A percentile compares a stretch with the other conserved stretches of the same genome.
Evolutionary conservation across 768 basidiomycete genomes (phyloP).

Genomic region (Psilocybe subaeruginosa): DNA sequence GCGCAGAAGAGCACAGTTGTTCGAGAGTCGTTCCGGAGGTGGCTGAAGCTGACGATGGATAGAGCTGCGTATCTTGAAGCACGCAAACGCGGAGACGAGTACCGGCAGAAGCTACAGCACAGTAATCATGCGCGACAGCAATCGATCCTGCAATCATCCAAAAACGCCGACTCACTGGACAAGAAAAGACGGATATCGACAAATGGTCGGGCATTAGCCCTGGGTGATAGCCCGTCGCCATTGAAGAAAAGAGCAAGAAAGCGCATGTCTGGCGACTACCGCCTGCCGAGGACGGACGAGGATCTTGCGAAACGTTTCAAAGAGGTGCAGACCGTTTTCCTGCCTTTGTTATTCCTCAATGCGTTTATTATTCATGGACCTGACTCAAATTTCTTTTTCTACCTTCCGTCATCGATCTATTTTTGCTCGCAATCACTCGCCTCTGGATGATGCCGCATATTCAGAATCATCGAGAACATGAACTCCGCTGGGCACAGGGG

Average conservation of each 20-base stretch:
- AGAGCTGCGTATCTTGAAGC: constrained; percentile 65
- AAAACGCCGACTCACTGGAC: constrained; percentile 18
- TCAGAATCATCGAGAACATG: constrained; percentile 75
- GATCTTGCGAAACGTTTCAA: constrained; percentile 66
- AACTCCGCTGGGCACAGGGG: constrained; percentile 73
- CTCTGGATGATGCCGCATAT: constrained; percentile 3
- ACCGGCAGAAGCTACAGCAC: constrained; percentile 52
- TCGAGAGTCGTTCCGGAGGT: constrained; percentile 43
- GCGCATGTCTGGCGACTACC: constrained; percentile 47
- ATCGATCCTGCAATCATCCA: constrained; percentile 11
- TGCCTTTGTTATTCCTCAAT: constrained; percentile 17
- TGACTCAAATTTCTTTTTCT: constrained; percentile 15
- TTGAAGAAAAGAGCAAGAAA: constrained; percentile 43
- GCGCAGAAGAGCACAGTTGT: constrained; percentile 41
- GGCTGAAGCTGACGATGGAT: constrained; percentile 49
- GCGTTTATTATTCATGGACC: constrained; percentile 15
- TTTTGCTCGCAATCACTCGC: background rate
- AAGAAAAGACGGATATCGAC: constrained; percentile 38
- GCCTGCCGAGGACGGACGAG: constrained; percentile 61
- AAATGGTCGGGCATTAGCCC: constrained; percentile 13
- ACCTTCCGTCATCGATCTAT: constrained; percentile 7
- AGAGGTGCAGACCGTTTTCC: constrained; percentile 52
- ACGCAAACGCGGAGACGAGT: constrained; percentile 59
- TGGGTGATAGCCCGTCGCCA: constrained; percentile 21
- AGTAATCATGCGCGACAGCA: constrained; percentile 12